Conservation (phyloP, 768 basidiomycete species). For the Russula compacta region DNA sequence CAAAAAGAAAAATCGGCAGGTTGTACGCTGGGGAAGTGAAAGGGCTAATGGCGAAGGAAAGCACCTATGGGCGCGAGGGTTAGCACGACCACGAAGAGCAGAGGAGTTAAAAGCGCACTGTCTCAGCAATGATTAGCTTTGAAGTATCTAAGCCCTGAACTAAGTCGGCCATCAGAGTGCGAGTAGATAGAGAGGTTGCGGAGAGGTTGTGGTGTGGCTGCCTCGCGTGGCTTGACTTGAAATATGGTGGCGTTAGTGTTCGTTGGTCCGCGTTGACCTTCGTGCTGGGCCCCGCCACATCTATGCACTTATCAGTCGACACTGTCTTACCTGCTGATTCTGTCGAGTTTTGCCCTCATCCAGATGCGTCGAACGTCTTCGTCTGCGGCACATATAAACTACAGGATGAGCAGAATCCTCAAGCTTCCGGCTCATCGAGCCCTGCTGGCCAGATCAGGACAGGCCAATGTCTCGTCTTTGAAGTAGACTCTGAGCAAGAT, state of each 20-base stretch:
- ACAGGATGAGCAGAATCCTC: constrained; percentile 28
- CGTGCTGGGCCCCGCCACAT: background rate
- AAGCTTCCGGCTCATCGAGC: background rate
- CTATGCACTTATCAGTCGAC: constrained; percentile 31
- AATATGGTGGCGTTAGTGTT: background rate
- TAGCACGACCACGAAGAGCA: background rate
- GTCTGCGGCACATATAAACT: constrained; percentile 92
- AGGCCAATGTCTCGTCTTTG: constrained; percentile 70
- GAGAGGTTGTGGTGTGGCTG: background rate
- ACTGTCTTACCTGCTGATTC: constrained; percentile 84
- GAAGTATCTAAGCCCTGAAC: constrained; percentile 62
- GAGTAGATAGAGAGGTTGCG: background rate
- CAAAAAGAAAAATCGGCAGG: constrained; percentile 76
- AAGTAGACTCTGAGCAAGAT: constrained; percentile 29
- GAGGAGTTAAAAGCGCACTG: constrained; percentile 32
- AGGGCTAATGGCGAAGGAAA: constrained; percentile 50
- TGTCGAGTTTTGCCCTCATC: constrained; percentile 82
- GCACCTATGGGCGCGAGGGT: constrained; percentile 31
- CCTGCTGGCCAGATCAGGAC: constrained; percentile 35
- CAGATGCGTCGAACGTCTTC: constrained; percentile 49
- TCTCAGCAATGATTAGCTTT: constrained; percentile 54
- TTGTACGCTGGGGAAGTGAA: constrained; percentile 64
- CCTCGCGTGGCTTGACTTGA: no score
- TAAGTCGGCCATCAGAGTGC: constrained; percentile 46
- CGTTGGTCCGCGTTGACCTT: background rate